Conservation (phyloP, 2,329 filamentous ascomycete genomes). For the Pseudogymnoascus sp. region DNA sequence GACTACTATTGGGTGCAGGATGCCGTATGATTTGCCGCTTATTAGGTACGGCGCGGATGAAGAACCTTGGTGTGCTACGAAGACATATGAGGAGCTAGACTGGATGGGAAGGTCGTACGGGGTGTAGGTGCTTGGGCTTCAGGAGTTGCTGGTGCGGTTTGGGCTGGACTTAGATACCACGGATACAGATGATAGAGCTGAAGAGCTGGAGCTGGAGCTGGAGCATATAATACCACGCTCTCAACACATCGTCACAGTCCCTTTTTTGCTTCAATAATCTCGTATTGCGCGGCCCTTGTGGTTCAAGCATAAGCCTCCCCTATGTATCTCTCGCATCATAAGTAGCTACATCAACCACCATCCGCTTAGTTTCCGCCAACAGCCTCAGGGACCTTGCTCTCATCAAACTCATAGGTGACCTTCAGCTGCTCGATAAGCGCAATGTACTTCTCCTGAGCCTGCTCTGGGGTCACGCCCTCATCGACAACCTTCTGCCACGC, state of each 20-base stretch:
- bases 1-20: constrained; percentile 57
- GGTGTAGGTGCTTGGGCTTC: neutral
- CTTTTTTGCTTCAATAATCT: neutral
- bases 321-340: neutral
- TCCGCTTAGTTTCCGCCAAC: constrained; percentile 30
- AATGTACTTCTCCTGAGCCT: constrained; percentile 73
- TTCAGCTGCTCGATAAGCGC: constrained; percentile 64
- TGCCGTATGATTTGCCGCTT: constrained; percentile 77
- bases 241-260: neutral
- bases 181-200: neutral
- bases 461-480: constrained; percentile 48
- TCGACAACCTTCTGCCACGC: constrained; percentile 68
- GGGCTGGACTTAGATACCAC: neutral
- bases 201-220: neutral
- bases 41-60: constrained; percentile 55
- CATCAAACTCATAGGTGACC: constrained; percentile 58
- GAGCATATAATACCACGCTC: neutral
- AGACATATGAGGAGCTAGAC: constrained; percentile 53
- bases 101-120: constrained; percentile 37
- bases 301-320: neutral
- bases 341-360: neutral
- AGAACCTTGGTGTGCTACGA: constrained; percentile 68
- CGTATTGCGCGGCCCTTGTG: neutral
- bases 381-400: constrained; percentile 53
- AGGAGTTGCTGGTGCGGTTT: neutral